phyloP scores from a whole-genome alignment of 805 yeast genomes.

The Tetrapisispora nanseiensis region DNA sequence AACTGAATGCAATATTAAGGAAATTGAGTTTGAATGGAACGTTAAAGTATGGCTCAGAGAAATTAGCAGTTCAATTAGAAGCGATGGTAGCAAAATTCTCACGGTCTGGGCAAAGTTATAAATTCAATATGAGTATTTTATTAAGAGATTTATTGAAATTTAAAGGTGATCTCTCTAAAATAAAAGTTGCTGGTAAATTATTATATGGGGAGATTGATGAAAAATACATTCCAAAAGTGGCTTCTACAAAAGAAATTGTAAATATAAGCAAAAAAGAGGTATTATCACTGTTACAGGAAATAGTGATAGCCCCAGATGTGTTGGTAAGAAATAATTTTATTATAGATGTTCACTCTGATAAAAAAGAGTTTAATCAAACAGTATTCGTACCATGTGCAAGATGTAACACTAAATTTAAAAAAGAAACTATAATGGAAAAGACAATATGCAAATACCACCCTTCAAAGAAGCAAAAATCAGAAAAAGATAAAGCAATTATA shows the following conservation, averaged over 20 bases:
- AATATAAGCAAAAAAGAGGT: slow-evolving; percentile 10
- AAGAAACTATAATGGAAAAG: slow-evolving; percentile 16
- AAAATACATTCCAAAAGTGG: neutral
- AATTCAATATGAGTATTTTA: slow-evolving; percentile 25
- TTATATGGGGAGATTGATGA: slow-evolving; percentile 3
- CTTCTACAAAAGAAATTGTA: neutral
- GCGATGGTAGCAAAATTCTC: slow-evolving; percentile 20
- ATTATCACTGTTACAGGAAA: slow-evolving; percentile 11
- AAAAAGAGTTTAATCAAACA: neutral
- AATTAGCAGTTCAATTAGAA: slow-evolving; percentile 22
- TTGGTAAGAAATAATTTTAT: slow-evolving; percentile 22
- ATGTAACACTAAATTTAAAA: slow-evolving; percentile 24
- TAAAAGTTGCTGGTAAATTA: slow-evolving; percentile 17
- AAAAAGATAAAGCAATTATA: slow-evolving; percentile 15
- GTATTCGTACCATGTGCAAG: slow-evolving; percentile 18
- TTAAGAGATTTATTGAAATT: slow-evolving; percentile 23
- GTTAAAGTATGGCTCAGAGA: slow-evolving; percentile 7
- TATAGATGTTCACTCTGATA: slow-evolving; percentile 5
- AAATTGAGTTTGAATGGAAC: slow-evolving; percentile 13
- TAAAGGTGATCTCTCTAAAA: slow-evolving; percentile 22
- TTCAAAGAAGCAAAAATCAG: slow-evolving; percentile 20
- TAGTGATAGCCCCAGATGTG: slow-evolving; percentile 12
- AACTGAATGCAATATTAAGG: slow-evolving; percentile 16
- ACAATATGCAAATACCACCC: slow-evolving; percentile 26
- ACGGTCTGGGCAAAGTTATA: slow-evolving; percentile 22